phyloP scores from a whole-genome alignment of 2,329 filamentous ascomycete genomes.

The Aspergillus sp. region DNA sequence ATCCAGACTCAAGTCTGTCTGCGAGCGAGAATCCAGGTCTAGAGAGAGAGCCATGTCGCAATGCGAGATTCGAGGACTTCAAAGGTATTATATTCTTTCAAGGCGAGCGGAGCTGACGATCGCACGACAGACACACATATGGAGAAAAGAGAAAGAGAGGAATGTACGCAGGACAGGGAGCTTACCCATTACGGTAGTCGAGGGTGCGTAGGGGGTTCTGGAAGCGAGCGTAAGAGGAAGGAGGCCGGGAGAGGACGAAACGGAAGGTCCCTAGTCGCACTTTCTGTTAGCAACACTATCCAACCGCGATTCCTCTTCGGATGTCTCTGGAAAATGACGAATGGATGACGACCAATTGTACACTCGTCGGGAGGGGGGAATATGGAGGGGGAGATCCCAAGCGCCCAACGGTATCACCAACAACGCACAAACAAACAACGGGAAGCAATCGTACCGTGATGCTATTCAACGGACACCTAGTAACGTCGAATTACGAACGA shows the following conservation, averaged over 20 bases:
- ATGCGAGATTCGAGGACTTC: too few species aligned
- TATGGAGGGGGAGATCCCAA: slow-evolving; percentile 1
- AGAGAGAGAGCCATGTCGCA: too few species aligned
- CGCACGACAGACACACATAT: background rate
- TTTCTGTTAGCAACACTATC: slow-evolving; percentile 16
- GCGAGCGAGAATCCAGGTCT: too few species aligned
- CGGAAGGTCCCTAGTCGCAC: slow-evolving; percentile 24
- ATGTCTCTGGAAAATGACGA: background rate
- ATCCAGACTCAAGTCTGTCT: background rate
- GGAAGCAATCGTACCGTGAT: slow-evolving; percentile 10
- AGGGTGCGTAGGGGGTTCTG: slow-evolving; percentile 7
- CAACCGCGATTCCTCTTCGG: slow-evolving; percentile 3
- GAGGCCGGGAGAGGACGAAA: slow-evolving; percentile 13
- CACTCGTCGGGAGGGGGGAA: slow-evolving; percentile 4
- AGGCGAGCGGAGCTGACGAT: background rate
- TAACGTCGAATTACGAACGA: slow-evolving; percentile 7
- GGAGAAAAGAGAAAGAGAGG: background rate
- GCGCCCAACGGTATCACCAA: slow-evolving; percentile 4
- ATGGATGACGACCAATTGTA: background rate
- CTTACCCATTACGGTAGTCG: slow-evolving; percentile 35
- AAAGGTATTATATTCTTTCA: too few species aligned
- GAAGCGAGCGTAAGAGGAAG: slow-evolving; percentile 18
- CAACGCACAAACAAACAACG: background rate
- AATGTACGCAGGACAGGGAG: slow-evolving; percentile 11
- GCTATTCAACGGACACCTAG: slow-evolving; percentile 10